These are phyloP conservation scores for Salix brachista DNA, from an alignment of 345 rosid genomes.

Conservation along the genomic window DNA sequence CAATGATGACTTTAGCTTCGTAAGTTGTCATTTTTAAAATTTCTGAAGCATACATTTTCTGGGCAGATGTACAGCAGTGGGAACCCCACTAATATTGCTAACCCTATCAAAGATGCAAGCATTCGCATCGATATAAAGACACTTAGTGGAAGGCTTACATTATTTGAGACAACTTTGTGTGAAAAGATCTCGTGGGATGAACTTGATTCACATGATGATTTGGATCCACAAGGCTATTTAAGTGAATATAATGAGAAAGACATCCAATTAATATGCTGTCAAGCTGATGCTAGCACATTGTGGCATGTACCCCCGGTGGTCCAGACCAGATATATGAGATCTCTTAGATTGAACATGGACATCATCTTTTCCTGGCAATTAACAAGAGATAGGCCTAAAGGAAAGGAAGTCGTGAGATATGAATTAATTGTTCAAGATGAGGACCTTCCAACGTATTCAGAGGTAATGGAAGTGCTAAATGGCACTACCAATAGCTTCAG, in stretches of 20 bases:
- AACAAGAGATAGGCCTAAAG: conserved; percentile 41
- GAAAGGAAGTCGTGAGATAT: conserved; percentile 41
- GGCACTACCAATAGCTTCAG: conserved; percentile 33
- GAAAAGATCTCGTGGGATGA: conserved; percentile 37
- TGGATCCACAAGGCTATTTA: conserved; percentile 39
- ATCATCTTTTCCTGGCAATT: conserved; percentile 41
- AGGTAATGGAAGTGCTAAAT: conserved; percentile 38
- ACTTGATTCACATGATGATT: conserved; percentile 16
- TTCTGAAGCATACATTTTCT: conserved; percentile 5
- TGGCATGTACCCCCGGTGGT: conserved; percentile 48
- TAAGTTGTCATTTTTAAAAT: neutral
- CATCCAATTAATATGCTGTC: conserved; percentile 48
- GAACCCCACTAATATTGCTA: conserved; percentile 49
- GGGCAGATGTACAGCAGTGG: conserved; percentile 50
- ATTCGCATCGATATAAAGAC: conserved; percentile 39
- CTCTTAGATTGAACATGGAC: conserved; percentile 33
- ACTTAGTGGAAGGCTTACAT: conserved; percentile 34
- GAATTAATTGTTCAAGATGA: conserved; percentile 29
- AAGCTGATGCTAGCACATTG: conserved; percentile 42
- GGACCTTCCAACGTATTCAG: conserved; percentile 38
- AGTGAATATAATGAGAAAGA: conserved; percentile 34
- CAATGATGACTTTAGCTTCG: neutral
- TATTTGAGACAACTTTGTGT: conserved; percentile 43
- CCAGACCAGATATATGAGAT: conserved; percentile 32
- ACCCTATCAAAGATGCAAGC: conserved; percentile 45